These are phyloP conservation scores for Kappamyces sp. DNA, from an alignment of 192 early-diverging fungal species.

Conservation along the genomic window DNA sequence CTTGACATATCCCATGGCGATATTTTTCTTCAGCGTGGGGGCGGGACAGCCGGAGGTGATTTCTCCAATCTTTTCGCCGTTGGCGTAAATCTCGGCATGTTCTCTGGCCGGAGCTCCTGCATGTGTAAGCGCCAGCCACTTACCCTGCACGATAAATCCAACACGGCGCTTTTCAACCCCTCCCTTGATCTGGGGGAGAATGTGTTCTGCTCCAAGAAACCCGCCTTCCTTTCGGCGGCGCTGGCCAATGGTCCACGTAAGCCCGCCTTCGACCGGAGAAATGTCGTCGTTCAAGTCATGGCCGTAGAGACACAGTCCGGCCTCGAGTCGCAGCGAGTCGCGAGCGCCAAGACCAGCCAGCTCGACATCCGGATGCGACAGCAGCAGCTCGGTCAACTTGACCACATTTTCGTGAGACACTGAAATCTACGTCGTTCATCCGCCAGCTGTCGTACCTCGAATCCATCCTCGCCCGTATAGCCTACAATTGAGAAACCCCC, in stretches of 20 bases:
- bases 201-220: slow-evolving; percentile 82
- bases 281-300: slow-evolving; percentile 89
- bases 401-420: slow-evolving; percentile 69
- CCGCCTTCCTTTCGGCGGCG: slow-evolving; percentile 81
- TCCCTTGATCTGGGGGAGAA: slow-evolving; percentile 81
- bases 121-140: no score
- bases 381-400: slow-evolving; percentile 60
- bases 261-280: slow-evolving; percentile 86
- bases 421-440: slow-evolving; percentile 56
- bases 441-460: slow-evolving; percentile 59
- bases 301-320: slow-evolving; percentile 95
- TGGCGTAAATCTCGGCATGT: slow-evolving; percentile 60
- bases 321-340: slow-evolving; percentile 92
- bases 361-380: slow-evolving; percentile 70
- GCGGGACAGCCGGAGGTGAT: slow-evolving; percentile 91
- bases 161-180: slow-evolving; percentile 72
- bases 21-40: slow-evolving; percentile 87
- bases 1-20: slow-evolving; percentile 95
- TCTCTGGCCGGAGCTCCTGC: slow-evolving; percentile 74
- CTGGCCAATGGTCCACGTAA: slow-evolving; percentile 94
- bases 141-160: slow-evolving; percentile 81
- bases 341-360: slow-evolving; percentile 93
- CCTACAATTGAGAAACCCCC: no score
- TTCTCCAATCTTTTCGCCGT: slow-evolving; percentile 64
- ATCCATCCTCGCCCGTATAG: slow-evolving; percentile 99